A percentile compares a stretch with the other conserved stretches of the same genome.
Evolutionary conservation across 208 protist genomes (phyloP).

Genomic region (Wallacemonas sp.): DNA sequence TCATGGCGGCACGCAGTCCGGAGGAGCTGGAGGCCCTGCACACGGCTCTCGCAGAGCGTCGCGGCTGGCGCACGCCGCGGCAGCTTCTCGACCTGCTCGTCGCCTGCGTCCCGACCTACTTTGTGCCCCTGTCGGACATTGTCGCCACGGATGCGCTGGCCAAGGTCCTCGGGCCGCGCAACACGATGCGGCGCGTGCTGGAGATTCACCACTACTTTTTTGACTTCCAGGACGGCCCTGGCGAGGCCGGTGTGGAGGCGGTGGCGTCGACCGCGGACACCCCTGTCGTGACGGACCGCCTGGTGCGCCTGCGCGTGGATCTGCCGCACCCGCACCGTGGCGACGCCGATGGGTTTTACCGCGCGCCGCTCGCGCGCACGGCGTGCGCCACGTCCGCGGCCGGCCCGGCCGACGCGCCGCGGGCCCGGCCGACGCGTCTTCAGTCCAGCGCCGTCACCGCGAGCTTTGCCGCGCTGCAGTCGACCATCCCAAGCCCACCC

Average conservation of each 20-base stretch:
- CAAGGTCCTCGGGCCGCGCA: constrained; percentile 52
- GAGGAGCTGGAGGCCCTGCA: constrained; percentile 54
- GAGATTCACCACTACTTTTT: constrained; percentile 79
- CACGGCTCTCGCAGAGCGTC: constrained; percentile 56
- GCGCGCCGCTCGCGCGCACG: background rate
- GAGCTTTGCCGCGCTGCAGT: constrained; percentile 34
- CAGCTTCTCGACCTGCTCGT: constrained; percentile 82
- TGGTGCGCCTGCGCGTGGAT: constrained; percentile 44
- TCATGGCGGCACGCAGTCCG: constrained; percentile 11
- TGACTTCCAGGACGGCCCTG: constrained; percentile 30
- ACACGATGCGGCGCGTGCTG: constrained; percentile 52
- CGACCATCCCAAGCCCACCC: constrained; percentile 13
- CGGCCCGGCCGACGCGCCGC: background rate
- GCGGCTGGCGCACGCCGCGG: constrained; percentile 56
- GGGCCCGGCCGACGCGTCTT: constrained; percentile 12
- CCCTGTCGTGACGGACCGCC: no score
- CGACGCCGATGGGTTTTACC: constrained; percentile 57
- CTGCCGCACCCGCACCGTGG: constrained; percentile 51
- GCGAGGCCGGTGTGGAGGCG: no score
- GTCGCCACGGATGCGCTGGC: constrained; percentile 51
- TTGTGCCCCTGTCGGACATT: constrained; percentile 52
- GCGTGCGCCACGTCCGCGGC: background rate
- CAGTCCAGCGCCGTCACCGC: constrained; percentile 27
- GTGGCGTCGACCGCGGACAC: background rate
- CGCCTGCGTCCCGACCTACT: constrained; percentile 83